phyloP scores from a whole-genome alignment of 2,329 filamentous ascomycete genomes.

The Aspergillus sp. region DNA sequence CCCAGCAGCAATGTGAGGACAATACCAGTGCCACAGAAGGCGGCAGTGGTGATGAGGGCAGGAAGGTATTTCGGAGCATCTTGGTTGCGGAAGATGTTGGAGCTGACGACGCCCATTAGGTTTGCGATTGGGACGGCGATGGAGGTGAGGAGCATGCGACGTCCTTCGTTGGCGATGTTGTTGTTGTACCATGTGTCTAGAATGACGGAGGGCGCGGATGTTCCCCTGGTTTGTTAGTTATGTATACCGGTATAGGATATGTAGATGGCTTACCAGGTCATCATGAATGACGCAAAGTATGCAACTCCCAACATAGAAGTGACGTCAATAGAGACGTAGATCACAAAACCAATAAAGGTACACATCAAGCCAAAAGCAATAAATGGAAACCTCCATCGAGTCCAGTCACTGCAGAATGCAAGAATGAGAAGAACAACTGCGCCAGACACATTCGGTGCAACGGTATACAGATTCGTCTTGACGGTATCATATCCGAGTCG shows the following conservation, averaged over 20 bases:
- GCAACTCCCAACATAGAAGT: slow-evolving; percentile 53
- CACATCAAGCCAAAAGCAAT: slow-evolving; percentile 65
- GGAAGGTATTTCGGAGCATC: slow-evolving; percentile 60
- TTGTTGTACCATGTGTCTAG: slow-evolving; percentile 65
- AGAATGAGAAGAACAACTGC: slow-evolving; percentile 65
- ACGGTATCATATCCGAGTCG: slow-evolving; percentile 44
- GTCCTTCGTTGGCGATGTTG: slow-evolving; percentile 68
- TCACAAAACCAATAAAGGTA: slow-evolving; percentile 68
- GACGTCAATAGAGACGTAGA: slow-evolving; percentile 64
- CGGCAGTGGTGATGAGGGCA: slow-evolving; percentile 52
- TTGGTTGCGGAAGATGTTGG: slow-evolving; percentile 59
- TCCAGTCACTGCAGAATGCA: slow-evolving; percentile 63
- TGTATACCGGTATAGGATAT: background rate
- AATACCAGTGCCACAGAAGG: slow-evolving; percentile 51
- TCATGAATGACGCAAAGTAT: slow-evolving; percentile 70
- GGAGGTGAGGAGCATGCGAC: slow-evolving; percentile 61
- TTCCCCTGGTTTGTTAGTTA: slow-evolving; percentile 32
- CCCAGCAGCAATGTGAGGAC: slow-evolving; percentile 52
- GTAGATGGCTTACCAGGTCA: slow-evolving; percentile 54
- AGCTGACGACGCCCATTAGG: slow-evolving; percentile 63
- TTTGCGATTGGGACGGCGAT: slow-evolving; percentile 68
- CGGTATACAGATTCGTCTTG: slow-evolving; percentile 74
- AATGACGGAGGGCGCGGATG: slow-evolving; percentile 63
- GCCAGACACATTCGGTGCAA: slow-evolving; percentile 70
- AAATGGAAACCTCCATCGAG: slow-evolving; percentile 60